Evolutionary conservation across 2,329 filamentous ascomycete genomes (phyloP).

Genomic region (Trichoderma atrobrunneum): DNA sequence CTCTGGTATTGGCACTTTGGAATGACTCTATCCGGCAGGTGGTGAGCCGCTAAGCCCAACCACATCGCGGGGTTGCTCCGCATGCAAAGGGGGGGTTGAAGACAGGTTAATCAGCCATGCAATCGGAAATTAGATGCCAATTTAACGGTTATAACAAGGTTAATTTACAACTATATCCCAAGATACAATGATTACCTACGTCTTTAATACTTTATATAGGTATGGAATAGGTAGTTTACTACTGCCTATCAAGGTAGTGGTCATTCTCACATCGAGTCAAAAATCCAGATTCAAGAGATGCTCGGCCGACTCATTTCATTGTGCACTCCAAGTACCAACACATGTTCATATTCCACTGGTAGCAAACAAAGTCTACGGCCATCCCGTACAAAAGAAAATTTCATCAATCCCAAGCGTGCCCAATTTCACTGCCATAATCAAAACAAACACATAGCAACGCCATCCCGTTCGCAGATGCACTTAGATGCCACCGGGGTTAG

Average conservation of each 20-base stretch:
- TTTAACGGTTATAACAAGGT: not conserved
- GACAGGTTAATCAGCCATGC: not conserved
- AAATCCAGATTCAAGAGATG: not conserved
- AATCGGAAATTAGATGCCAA: not conserved
- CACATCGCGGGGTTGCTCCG: constrained; percentile 10
- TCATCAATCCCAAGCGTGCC: constrained; percentile 18
- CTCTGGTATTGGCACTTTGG: not conserved
- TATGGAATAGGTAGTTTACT: not conserved
- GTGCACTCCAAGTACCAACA: constrained; percentile 1
- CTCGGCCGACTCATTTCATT: not conserved
- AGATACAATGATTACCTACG: not conserved
- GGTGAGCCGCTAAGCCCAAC: constrained; percentile 2
- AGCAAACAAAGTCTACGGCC: constrained; percentile 4
- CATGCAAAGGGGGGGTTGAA: not conserved
- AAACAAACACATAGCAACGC: constrained; percentile 30
- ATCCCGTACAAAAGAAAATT: constrained; percentile 2
- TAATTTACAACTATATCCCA: not conserved
- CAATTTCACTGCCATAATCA: constrained; percentile 19
- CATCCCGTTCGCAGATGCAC: constrained; percentile 35
- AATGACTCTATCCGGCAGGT: constrained; percentile 11
- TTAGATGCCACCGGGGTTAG: constrained; percentile 21
- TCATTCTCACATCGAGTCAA: not conserved
- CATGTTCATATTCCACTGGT: constrained; percentile 12
- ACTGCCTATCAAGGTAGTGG: not conserved
- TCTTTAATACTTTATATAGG: not conserved